A percentile compares a stretch with the other conserved stretches of the same genome.
Evolutionary conservation across 345 rosid genomes (phyloP).

Genomic region (Eucalyptus leucophloia): DNA sequence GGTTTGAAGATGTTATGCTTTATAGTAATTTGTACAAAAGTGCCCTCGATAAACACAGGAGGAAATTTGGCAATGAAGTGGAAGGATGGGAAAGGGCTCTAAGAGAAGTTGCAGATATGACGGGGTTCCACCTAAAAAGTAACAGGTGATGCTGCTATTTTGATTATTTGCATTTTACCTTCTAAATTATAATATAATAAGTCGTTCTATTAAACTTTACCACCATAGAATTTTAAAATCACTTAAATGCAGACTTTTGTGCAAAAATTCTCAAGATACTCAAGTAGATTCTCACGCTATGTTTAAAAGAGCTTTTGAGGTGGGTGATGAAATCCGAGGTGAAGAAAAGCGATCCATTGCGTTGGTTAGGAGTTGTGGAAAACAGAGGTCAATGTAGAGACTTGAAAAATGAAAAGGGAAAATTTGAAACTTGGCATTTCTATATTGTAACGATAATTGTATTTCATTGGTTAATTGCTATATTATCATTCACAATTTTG

Average conservation of each 20-base stretch:
- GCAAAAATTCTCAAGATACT: neutral
- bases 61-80: neutral
- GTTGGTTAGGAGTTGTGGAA: neutral
- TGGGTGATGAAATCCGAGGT: neutral
- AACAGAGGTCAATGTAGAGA: neutral
- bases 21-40: neutral
- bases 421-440: neutral
- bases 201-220: neutral
- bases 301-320: neutral
- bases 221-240: neutral
- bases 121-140: neutral
- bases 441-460: neutral
- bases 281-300: neutral
- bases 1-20: neutral
- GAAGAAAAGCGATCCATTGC: neutral
- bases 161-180: neutral
- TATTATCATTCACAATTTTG: neutral
- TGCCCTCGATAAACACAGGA: neutral
- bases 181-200: neutral
- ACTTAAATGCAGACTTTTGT: neutral
- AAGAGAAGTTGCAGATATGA: neutral
- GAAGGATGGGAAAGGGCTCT: neutral
- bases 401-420: neutral
- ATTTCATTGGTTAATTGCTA: neutral
- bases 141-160: neutral